These are phyloP conservation scores for Ogataea ganodermae DNA, from an alignment of 805 yeast species.

Conservation along the genomic window DNA sequence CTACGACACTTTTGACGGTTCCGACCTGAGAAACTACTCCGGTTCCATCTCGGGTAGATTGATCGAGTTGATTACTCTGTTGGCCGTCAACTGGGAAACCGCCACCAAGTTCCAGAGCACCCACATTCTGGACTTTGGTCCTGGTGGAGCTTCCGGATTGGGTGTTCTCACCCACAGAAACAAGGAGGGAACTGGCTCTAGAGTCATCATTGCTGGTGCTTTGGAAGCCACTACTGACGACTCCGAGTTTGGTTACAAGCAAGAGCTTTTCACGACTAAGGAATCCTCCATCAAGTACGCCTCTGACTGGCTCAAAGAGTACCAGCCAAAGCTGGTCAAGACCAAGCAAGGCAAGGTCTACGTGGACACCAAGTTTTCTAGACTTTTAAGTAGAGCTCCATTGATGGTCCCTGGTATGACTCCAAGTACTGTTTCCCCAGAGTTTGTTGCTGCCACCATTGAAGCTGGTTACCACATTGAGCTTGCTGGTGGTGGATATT, in stretches of 20 bases:
- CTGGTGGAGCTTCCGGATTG: constrained; percentile 96
- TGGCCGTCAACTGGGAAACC: constrained; percentile 92
- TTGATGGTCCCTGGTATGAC: constrained; percentile 99
- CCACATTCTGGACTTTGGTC: constrained; percentile 95
- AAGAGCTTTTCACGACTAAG: constrained; percentile 82
- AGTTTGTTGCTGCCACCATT: constrained; percentile 89
- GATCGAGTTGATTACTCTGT: constrained; percentile 78
- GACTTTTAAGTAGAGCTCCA: constrained; percentile 92
- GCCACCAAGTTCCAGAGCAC: constrained; percentile 83
- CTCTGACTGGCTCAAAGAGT: constrained; percentile 87
- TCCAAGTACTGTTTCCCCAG: constrained; percentile 94
- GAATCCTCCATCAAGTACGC: constrained; percentile 72
- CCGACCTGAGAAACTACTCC: constrained; percentile 60
- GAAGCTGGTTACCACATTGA: constrained; percentile 98
- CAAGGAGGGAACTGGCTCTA: constrained; percentile 97
- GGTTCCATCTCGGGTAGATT: constrained; percentile 68
- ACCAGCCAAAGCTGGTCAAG: constrained; percentile 80
- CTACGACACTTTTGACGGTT: constrained; percentile 84
- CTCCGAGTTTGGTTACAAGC: constrained; percentile 93
- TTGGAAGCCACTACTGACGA: constrained; percentile 65
- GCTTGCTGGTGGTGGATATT: constrained; percentile 99
- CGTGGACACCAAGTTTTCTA: constrained; percentile 93
- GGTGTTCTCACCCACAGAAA: constrained; percentile 96
- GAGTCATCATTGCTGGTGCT: constrained; percentile 92
- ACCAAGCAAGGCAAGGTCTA: constrained; percentile 70